Evolutionary conservation across 192 early-diverging fungal species (phyloP), one percentile per base, ranked within the genome.

Genomic region (Mycoemilia scoparia): DNA sequence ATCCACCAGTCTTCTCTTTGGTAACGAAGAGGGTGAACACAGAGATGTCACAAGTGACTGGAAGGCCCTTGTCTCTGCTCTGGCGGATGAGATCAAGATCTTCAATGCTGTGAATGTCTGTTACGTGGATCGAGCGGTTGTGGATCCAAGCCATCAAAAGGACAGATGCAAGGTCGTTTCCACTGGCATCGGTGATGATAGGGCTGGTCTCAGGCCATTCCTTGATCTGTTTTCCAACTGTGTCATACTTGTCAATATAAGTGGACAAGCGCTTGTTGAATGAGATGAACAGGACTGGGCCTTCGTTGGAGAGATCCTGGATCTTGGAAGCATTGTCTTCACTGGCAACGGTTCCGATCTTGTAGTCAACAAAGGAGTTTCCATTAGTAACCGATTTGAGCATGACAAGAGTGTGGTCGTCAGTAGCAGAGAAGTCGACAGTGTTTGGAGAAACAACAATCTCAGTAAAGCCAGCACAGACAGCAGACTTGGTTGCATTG

Each of bases 41-140:
- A 11, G 75, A 68, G n/a, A 92, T 85, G 51, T 96, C 93, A 64
- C 90, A 98, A 4, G 87, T 89, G 27, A 92, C 84, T 17, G 57
- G 42, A 8, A 87, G 57, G 6, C 82, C 87, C 34, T 84, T 82
- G 19, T 84, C 71, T 58, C 89, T 92, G 43, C 69, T 74, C 43
- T 91, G 70, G 11, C 61, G 59, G 29, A 98, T 83, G 39, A 98
- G 67, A 7, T 66, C 70, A 32, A 98, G 65, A 39, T 98, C 93
- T 17, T 80, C 78, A 21, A 61, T 56, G 23, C 69, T 70, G 19
- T 61, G 64, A 11, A 98, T 77, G 29, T 79, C 71, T 21, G 93
- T 84, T 24, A 93, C 64, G 62, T 98, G 93, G 21, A 98, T 58
- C n/a, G 77, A 43, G 28, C 86, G 71, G 43, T 69, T 64, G 48